These are phyloP conservation scores for Pythium utonaiense DNA, from an alignment of 352 stramenopile species.

Conservation along the genomic window DNA sequence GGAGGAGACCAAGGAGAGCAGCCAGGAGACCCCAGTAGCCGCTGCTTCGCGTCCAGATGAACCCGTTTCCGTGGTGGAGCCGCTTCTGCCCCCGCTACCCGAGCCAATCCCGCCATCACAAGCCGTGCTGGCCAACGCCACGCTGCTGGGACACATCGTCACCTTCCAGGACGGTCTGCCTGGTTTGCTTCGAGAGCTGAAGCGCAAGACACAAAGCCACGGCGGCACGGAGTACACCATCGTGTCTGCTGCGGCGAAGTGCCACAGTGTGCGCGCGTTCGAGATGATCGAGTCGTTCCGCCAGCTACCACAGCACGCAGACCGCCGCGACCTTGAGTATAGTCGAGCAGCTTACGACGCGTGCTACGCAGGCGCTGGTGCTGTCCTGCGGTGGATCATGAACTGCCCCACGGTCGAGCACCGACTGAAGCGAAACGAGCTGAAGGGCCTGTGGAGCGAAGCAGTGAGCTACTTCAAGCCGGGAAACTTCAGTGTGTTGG, in stretches of 20 bases:
- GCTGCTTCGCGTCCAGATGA: not conserved
- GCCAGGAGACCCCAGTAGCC: not conserved
- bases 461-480: not conserved
- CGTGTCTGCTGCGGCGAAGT: not conserved
- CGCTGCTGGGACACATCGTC: not conserved
- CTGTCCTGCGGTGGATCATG: not conserved
- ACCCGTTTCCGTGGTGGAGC: not conserved
- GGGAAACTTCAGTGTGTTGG: not conserved
- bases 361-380: not conserved
- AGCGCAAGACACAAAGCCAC: not conserved
- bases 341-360: not conserved
- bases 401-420: not conserved
- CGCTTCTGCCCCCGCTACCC: not conserved
- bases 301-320: not conserved
- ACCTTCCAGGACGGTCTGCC: conserved; percentile 1
- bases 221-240: not conserved
- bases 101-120: not conserved
- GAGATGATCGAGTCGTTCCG: not conserved
- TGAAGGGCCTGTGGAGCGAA: not conserved
- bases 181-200: not conserved
- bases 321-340: not conserved
- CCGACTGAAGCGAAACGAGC: not conserved
- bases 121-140: not conserved
- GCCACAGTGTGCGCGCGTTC: not conserved
- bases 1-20: not conserved